Evolutionary conservation across 768 basidiomycete genomes (phyloP), one percentile per base, ranked within the genome.

Genomic region (Macrocybe gigantea): DNA sequence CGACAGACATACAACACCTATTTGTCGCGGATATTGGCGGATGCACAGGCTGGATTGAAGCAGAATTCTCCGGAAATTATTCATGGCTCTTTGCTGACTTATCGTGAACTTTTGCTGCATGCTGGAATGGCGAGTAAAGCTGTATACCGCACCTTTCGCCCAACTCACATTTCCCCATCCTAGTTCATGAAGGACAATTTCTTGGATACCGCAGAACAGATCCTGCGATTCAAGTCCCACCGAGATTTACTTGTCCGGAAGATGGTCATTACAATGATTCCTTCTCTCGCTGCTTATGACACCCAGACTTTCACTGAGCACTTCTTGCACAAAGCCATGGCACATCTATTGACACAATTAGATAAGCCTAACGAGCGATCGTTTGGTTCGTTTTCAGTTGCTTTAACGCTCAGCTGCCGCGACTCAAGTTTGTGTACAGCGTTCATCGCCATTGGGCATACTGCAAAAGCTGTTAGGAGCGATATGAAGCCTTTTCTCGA

Each of bases 401-500:
- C 4, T 22, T 22, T 22, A 22, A 22, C 22, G 22, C 22, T 22
- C 22, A 4, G 4, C 22, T 22, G 22, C 22, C 2, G 22, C 22
- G 22, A 12, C 39, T n/a, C 9, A 12, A 12, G 33, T 51, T 29
- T 43, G 41, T 40, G 41, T 40, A 8, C 36, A 93, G 94, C 94
- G 2, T 98, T 97, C 63, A 85, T 93, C 55, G 94, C 96, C 2
- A 93, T 99, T 52, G 96, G 96, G 0, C 92, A 96, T 58, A 89
- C 95, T 43, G 93, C 96, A 1, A 81, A 82, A 38, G 87, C 90
- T 42, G 90, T 98, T 14, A 85, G 85, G 40, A 88, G 92, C 52
- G 92, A 95, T 52, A 96, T 98, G 89, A 93, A 94, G 59, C 85
- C 85, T 0, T 99, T 96, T 64, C 77, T 98, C 22, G 95, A 98